These are phyloP conservation scores for Sutorius australiensis DNA, from an alignment of 768 basidiomycete species.

Conservation along the genomic window DNA sequence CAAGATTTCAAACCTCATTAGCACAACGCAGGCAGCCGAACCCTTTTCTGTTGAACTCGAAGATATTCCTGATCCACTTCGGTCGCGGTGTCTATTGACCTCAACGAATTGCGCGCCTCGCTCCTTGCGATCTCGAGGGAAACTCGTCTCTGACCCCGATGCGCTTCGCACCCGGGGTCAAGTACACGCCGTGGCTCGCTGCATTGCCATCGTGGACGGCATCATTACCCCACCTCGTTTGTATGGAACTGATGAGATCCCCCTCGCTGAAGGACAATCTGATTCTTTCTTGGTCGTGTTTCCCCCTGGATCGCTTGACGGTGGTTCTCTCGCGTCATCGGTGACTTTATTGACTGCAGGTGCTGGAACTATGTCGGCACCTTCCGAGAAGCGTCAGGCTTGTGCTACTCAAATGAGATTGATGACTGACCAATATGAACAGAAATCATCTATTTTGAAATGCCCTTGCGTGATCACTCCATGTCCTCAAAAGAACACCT, in stretches of 20 bases:
- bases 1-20: slow-evolving; percentile 30
- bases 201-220: slow-evolving; percentile 49
- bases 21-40: slow-evolving; percentile 8
- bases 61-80: slow-evolving; percentile 57
- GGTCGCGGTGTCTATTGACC: slow-evolving; percentile 53
- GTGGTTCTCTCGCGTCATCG: slow-evolving; percentile 45
- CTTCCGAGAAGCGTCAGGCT: slow-evolving; percentile 56
- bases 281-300: slow-evolving; percentile 75
- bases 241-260: slow-evolving; percentile 20
- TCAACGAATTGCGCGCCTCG: slow-evolving; percentile 37
- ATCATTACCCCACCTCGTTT: slow-evolving; percentile 25
- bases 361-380: slow-evolving; percentile 69
- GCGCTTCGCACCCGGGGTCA: neutral
- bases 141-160: slow-evolving; percentile 9
- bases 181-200: slow-evolving; percentile 37
- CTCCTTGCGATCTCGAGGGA: slow-evolving; percentile 22
- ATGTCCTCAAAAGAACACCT: slow-evolving; percentile 37
- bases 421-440: slow-evolving; percentile 2
- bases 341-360: slow-evolving; percentile 68
- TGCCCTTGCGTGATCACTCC: slow-evolving; percentile 38
- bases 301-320: slow-evolving; percentile 57
- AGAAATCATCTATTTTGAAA: slow-evolving; percentile 61
- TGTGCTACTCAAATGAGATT: neutral
- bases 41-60: slow-evolving; percentile 49
- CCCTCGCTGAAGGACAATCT: slow-evolving; percentile 19